Conservation (phyloP, 2,329 filamentous ascomycete genomes). For the Colletotrichum tanaceti region DNA sequence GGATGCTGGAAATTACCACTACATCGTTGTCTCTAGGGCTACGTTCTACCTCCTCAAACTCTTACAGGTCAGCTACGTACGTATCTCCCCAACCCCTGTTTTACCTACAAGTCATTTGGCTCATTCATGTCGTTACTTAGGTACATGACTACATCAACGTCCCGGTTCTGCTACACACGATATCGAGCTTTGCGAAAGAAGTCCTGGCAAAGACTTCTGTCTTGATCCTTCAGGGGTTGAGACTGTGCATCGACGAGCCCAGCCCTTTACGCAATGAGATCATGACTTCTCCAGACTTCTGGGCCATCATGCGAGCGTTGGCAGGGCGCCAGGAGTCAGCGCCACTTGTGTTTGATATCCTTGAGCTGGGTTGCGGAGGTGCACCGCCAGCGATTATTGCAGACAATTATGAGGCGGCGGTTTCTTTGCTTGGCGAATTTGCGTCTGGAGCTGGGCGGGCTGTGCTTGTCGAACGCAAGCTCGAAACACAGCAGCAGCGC, state of each 20-base stretch:
- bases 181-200: constrained; percentile 86
- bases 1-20: constrained; percentile 82
- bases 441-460: constrained; percentile 83
- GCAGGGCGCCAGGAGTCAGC: constrained; percentile 77
- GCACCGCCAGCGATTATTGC: constrained; percentile 87
- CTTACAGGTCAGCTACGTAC: constrained; percentile 85
- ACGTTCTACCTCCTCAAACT: constrained; percentile 88
- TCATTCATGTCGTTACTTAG: constrained; percentile 54
- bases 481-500: constrained; percentile 61
- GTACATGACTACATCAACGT: constrained; percentile 92
- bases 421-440: constrained; percentile 88
- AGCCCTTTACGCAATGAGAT: constrained; percentile 88
- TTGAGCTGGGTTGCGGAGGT: constrained; percentile 80
- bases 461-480: constrained; percentile 75
- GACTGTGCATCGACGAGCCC: constrained; percentile 81
- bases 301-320: constrained; percentile 86
- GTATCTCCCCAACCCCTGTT: constrained; percentile 48
- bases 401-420: constrained; percentile 93
- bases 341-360: constrained; percentile 84
- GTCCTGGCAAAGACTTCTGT: constrained; percentile 80
- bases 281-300: constrained; percentile 96
- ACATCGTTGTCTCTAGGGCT: constrained; percentile 83
- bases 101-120: constrained; percentile 44
- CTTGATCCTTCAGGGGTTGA: constrained; percentile 81
- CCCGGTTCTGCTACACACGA: constrained; percentile 89